Percentiles rank a stretch among this genome's conserved stretches.
phyloP scores from a whole-genome alignment of 2,329 filamentous ascomycete species.

The Thermothelomyces thermophilus region DNA sequence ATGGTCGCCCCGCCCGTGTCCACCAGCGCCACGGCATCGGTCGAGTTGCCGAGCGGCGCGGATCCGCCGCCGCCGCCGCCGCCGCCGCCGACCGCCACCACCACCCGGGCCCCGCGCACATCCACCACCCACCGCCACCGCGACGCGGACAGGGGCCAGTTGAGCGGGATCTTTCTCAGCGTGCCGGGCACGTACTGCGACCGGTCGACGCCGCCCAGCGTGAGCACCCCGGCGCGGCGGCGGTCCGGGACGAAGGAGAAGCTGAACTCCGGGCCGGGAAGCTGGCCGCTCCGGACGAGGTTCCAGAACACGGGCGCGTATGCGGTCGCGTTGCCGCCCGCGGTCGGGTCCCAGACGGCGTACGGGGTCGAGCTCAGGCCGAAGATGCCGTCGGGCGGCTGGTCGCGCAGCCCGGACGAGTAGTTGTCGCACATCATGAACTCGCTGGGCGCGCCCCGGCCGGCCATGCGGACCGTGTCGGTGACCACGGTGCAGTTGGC shows the following conservation, averaged over 20 bases:
- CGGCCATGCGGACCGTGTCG: constrained; percentile 28
- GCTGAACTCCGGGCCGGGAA: constrained; percentile 27
- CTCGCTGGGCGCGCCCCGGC: constrained; percentile 15
- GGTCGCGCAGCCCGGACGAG: constrained; percentile 23
- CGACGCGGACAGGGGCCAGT: constrained; percentile 16
- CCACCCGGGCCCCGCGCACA: constrained; percentile 25
- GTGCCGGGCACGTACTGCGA: constrained; percentile 27
- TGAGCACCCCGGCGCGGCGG: constrained; percentile 26
- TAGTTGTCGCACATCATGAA: constrained; percentile 30
- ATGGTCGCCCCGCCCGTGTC: constrained; percentile 31
- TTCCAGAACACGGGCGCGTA: constrained; percentile 26
- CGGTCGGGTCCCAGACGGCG: constrained; percentile 4
- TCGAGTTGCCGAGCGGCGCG: constrained; percentile 16
- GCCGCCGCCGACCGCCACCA: constrained; percentile 25
- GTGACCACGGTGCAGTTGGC: constrained; percentile 26
- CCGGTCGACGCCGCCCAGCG: constrained; percentile 30
- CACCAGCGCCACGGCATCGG: constrained; percentile 24
- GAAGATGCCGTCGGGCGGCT: constrained; percentile 31
- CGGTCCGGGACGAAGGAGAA: constrained; percentile 24
- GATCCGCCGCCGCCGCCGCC: constrained; percentile 24
- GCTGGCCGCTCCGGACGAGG: constrained; percentile 24
- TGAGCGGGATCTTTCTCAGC: constrained; percentile 24
- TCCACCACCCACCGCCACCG: constrained; percentile 26
- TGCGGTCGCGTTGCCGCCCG: background rate
- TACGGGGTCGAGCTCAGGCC: constrained; percentile 24